Base-by-base conservation (phyloP, 2,329 filamentous ascomycete genomes). In the Trichoderma sp. region DNA sequence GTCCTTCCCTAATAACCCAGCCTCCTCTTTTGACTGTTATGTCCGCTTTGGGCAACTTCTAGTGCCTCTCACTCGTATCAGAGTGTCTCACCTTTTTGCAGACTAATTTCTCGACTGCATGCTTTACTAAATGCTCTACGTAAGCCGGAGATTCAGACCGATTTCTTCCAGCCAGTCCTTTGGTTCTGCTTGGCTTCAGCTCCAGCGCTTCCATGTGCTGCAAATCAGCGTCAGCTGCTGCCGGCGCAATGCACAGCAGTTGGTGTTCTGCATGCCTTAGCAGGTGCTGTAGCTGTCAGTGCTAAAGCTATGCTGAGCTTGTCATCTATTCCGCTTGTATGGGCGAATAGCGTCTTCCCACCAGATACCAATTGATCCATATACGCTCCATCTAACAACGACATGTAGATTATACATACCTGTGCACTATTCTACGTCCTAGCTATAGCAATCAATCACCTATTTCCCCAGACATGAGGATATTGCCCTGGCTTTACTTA, bases 91-190 rank as follows among this genome's bases (percentile, higher is more conserved):
- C 55, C 66, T 50, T 36, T 67, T 61, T 15, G 66, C 57, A 68
- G 36, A 34, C 66, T 68, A 68, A 68, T 68, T 61, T 68, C 66
- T 68, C 66, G 39, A 47, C 55, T 50, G 66, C 66, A 61, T 59
- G 39, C 6, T 26, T 36, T 30, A 68, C 13, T 68, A 23, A 50
- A 59, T 39, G 30, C 23, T 28, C 34, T 13, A 28, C 55, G 66
- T 62, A 34, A 68, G 66, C 66, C 55, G 28, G 26, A 32, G 66
- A 34, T 50, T 62, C 39, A 50, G 26, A 7, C 57, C 28, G n/a
- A 26, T 34, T 61, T 50, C 55, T 47, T 28, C 55, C 13, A 23
- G 11, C 47, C 47, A 53, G 47, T 23, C 20, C 6, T 58, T 58
- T 32, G 30, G 55, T 17, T 30, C 47, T 50, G 39, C 39, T 23